Percentiles rank a stretch among this genome's conserved stretches.
Conservation (phyloP, 306 rosid genomes). For the Quillaja saponaria region DNA sequence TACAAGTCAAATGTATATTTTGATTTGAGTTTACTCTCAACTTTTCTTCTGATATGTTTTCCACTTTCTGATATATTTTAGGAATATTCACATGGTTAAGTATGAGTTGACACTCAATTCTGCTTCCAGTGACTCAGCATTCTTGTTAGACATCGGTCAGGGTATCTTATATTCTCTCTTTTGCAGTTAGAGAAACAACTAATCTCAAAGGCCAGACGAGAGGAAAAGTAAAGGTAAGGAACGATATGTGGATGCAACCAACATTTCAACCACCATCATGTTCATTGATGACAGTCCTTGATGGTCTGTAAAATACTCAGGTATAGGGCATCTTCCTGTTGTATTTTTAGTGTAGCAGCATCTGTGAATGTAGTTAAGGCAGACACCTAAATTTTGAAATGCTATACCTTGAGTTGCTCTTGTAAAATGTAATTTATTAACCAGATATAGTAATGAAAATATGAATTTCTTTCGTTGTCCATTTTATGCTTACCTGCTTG, state of each 20-base stretch:
- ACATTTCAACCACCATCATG: neutral
- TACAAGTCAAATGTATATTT: too few species aligned
- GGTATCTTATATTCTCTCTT: neutral
- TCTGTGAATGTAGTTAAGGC: slow-evolving; percentile 34
- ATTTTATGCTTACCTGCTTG: neutral
- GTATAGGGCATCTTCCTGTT: slow-evolving; percentile 13
- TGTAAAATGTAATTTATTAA: slow-evolving; percentile 39
- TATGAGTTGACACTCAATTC: neutral
- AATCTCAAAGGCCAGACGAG: slow-evolving; percentile 35
- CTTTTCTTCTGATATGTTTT: neutral
- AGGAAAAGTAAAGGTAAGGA: slow-evolving; percentile 22
- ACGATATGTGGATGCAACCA: neutral
- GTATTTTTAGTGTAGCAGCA: slow-evolving; percentile 41
- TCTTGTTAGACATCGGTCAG: neutral
- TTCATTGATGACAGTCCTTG: neutral
- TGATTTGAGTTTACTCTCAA: too few species aligned
- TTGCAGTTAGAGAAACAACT: slow-evolving; percentile 55
- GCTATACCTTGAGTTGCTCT: slow-evolving; percentile 13
- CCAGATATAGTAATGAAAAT: slow-evolving; percentile 37
- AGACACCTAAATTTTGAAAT: slow-evolving; percentile 43
- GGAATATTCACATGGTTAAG: too few species aligned
- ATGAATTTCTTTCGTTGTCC: neutral
- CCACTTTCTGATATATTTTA: neutral
- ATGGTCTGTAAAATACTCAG: slow-evolving; percentile 7
- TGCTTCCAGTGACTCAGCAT: neutral